phyloP scores from a whole-genome alignment of 2,329 filamentous ascomycete genomes.

The Diaporthe ilicicola region DNA sequence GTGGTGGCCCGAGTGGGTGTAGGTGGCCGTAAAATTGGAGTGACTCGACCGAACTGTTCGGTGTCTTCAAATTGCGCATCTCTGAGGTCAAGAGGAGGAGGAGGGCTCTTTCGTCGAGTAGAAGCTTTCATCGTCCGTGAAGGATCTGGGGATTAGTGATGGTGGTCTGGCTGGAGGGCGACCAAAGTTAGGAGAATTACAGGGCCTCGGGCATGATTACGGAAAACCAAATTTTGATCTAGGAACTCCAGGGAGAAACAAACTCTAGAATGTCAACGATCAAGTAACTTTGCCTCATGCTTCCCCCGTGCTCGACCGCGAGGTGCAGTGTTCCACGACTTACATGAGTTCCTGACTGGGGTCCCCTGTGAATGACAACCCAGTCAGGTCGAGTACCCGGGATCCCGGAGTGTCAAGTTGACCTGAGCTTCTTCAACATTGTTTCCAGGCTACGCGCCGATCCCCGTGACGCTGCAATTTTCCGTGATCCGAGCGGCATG shows the following conservation, averaged over 20 bases:
- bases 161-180: background rate
- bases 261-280: background rate
- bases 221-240: no score
- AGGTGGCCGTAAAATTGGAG: background rate
- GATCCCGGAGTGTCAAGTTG: background rate
- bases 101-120: background rate
- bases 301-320: background rate
- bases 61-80: background rate
- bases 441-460: slow-evolving; percentile 4
- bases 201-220: background rate
- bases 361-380: background rate
- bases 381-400: background rate
- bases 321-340: background rate
- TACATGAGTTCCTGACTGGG: background rate
- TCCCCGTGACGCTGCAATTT: background rate
- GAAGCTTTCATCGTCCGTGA: background rate
- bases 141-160: background rate
- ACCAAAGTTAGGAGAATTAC: background rate
- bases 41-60: background rate
- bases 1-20: background rate
- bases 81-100: background rate
- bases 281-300: background rate
- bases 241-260: background rate
- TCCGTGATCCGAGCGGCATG: slow-evolving; percentile 1
- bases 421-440: slow-evolving; percentile 4